Evolutionary conservation across 2,329 filamentous ascomycete genomes (phyloP).

Genomic region (Fusarium palustre): DNA sequence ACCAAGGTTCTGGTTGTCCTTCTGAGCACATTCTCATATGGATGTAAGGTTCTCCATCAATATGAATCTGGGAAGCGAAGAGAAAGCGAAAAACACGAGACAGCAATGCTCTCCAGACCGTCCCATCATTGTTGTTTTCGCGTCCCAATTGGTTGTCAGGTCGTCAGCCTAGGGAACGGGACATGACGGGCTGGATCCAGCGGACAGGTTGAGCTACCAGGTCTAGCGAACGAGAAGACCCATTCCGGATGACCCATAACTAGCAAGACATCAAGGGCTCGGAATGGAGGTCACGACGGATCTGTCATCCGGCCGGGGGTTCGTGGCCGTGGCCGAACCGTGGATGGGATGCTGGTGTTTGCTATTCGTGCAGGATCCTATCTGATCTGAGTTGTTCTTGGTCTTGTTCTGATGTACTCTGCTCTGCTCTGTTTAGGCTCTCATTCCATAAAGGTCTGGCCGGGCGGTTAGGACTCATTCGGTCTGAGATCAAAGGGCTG

Average conservation of each 20-base stretch:
- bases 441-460: constrained; percentile 34
- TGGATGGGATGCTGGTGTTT: constrained; percentile 32
- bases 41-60: constrained; percentile 1
- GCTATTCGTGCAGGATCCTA: constrained; percentile 6
- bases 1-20: constrained; percentile 13
- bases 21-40: constrained; percentile 19
- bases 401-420: constrained; percentile 1
- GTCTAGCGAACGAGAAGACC: constrained; percentile 44
- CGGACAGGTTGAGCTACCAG: constrained; percentile 47
- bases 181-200: constrained; percentile 48
- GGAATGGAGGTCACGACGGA: constrained; percentile 46
- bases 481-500: constrained; percentile 15
- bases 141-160: constrained; percentile 40
- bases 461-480: constrained; percentile 15
- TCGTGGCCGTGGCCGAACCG: constrained; percentile 29
- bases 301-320: constrained; percentile 45
- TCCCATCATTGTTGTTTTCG: constrained; percentile 24
- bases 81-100: constrained; percentile 7
- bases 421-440: constrained; percentile 24
- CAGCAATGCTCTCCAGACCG: constrained; percentile 12
- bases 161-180: constrained; percentile 43
- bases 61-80: background rate
- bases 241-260: constrained; percentile 37
- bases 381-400: constrained; percentile 26
- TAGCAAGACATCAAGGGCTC: constrained; percentile 43